phyloP scores from a whole-genome alignment of 768 basidiomycete species.

The Lactarius deliciosus region DNA sequence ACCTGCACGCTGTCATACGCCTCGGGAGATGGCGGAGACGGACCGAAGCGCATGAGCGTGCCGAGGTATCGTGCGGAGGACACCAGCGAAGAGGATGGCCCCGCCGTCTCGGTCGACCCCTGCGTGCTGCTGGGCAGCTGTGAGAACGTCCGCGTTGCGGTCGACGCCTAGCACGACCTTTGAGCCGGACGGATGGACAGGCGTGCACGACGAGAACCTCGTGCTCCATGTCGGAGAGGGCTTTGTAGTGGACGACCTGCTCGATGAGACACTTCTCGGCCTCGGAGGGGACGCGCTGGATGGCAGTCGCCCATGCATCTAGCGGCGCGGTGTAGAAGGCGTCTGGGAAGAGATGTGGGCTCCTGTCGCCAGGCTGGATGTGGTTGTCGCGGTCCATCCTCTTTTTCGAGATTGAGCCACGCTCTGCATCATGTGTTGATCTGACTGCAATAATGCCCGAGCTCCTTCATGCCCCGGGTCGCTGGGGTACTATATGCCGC shows the following conservation, averaged over 20 bases:
- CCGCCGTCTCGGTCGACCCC: neutral
- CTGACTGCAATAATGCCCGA: too few species aligned
- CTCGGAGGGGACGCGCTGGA: conserved; percentile 14
- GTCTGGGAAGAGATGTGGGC: conserved; percentile 13
- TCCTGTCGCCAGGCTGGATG: neutral
- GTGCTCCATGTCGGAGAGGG: conserved; percentile 28
- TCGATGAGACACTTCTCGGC: conserved; percentile 21
- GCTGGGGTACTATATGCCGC: too few species aligned
- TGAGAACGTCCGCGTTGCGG: conserved; percentile 24
- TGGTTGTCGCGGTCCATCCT: neutral
- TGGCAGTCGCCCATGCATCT: conserved; percentile 21
- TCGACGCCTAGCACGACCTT: conserved; percentile 27
- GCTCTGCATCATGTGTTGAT: too few species aligned
- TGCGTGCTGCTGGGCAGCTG: neutral
- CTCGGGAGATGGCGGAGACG: neutral
- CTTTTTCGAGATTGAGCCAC: neutral
- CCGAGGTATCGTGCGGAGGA: conserved; percentile 21
- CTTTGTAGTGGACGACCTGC: conserved; percentile 28
- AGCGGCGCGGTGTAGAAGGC: conserved; percentile 20
- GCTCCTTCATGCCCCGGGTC: too few species aligned
- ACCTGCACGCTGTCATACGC: conserved; percentile 29
- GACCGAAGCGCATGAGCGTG: conserved; percentile 14
- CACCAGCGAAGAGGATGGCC: neutral
- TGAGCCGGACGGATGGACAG: conserved; percentile 20
- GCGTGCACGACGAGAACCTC: conserved; percentile 27